These are phyloP conservation scores for Rhizopus arrhizus DNA, from an alignment of 371 early-diverging fungal genomes.

Conservation along the genomic window DNA sequence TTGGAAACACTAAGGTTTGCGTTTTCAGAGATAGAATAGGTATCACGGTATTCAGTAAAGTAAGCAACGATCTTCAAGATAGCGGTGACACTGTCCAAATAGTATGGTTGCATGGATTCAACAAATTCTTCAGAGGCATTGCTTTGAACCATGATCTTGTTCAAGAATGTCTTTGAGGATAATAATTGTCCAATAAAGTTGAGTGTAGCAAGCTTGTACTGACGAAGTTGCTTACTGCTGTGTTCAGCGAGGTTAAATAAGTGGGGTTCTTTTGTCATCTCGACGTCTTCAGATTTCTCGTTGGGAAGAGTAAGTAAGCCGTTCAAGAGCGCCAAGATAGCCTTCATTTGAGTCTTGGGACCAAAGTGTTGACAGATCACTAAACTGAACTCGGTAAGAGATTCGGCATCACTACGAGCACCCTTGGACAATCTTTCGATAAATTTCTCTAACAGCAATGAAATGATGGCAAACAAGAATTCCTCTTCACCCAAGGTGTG, in stretches of 20 bases:
- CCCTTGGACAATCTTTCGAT: constrained; percentile 60
- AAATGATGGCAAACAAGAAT: constrained; percentile 74
- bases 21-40: constrained; percentile 38
- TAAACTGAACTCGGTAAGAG: constrained; percentile 70
- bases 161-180: constrained; percentile 64
- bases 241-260: constrained; percentile 58
- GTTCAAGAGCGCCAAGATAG: constrained; percentile 62
- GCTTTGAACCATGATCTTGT: constrained; percentile 53
- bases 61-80: constrained; percentile 58
- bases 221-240: constrained; percentile 70
- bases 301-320: constrained; percentile 66
- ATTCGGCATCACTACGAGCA: constrained; percentile 57
- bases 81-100: constrained; percentile 53
- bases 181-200: constrained; percentile 71
- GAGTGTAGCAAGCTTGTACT: constrained; percentile 75
- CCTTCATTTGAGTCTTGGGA: constrained; percentile 68
- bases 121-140: constrained; percentile 41
- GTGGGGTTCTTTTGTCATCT: constrained; percentile 26
- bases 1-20: constrained; percentile 47
- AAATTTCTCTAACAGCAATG: constrained; percentile 75
- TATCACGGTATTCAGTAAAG: constrained; percentile 49
- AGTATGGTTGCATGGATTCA: constrained; percentile 53
- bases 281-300: constrained; percentile 54
- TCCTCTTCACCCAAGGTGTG: constrained; percentile 78
- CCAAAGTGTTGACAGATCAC: constrained; percentile 66